Evolutionary conservation across 2,329 filamentous ascomycete species (phyloP), one percentile per base, ranked within the genome.

Genomic region (Verticillium klebahnii): DNA sequence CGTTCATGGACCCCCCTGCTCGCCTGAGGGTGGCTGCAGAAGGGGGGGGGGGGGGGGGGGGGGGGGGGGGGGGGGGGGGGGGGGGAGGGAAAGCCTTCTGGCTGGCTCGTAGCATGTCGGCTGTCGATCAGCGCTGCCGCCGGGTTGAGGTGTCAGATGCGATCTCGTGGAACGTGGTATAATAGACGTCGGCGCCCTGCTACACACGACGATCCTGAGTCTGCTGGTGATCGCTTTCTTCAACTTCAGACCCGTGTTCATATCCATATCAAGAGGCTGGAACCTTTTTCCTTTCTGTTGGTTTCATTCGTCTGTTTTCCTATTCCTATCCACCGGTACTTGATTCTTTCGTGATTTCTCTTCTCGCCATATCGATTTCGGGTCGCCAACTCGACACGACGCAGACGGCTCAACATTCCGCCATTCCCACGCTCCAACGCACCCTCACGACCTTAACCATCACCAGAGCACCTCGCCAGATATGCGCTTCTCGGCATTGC

Each of bases 401-500:
- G 29, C 29, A 29, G 29, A 29, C 29, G 29, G 29, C 29, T 29
- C 29, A 29, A 29, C 29, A 29, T 29, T 29, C 5, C 29, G 29
- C 3, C 5, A 29, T 29, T 29, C 29, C 29, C 29, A 29, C 29
- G 29, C 29, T 29, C 5, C 29, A 4, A 6, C 29, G 5, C 29
- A 6, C 29, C 29, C 5, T 1, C 34, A 63, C 60, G 39, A 63
- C 25, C 39, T 59, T 29, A 45, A 45, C 37, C 57, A 40, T 59
- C 52, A 56, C 45, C 14, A 58, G 25, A 40, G 32, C n/a, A n/a
- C 65, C 60, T 14, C 58, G 55, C 60, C 62, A 70, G 77, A 71
- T 58, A 88, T 88, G 85, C 80, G 78, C 69, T 73, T 76, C 67
- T 81, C 80, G 65, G 73, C 78, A 66, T 67, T 83, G 67, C 65